Base-by-base conservation (phyloP, 306 rosid species). In the Alnus rubra region DNA sequence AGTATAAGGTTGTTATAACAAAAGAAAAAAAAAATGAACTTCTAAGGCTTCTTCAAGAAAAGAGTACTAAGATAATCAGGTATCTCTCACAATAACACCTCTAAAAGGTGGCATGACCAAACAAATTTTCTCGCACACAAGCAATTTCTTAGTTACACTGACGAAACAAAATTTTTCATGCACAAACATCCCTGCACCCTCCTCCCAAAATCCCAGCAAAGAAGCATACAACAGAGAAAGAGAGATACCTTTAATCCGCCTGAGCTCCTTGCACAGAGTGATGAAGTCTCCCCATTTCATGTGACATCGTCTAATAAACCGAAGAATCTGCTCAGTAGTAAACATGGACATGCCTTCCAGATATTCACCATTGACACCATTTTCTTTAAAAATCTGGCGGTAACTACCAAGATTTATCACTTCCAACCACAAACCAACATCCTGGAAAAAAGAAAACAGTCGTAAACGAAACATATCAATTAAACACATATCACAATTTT, bases 211-310 rank as follows among this genome's bases (percentile, higher is more conserved):
- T 48, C 52, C 11, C 11, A 48, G 73, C n/a, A 55, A 19, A 9
- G 6, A 15, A 0, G 1, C 44, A 35, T 6, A 3, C 35, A 33
- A 62, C 69, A 62, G 7, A 28, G 23, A 42, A 42, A 42, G 65
- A 51, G 71, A 73, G 83, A 74, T 53, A 95, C 99, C 99, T 91
- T 95, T 95, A 77, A 95, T 95, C 75, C 97, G 96, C 86, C 99
- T 93, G 51, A 95, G 92, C 79, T 95, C 99, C 93, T 93, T 93
- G 83, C 99, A 95, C 70, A 95, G 86, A 4, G 98, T 95, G 78
- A 95, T 95, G 86, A 95, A 95, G 80, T 95, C 99, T 73, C 99
- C 98, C 99, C 98, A 93, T 87, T 90, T 95, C 98, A 95, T 91
- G 90, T 92, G 98, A 80, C 98, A 92, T 67, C 97, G 95, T 90